Percentiles rank a stretch among this genome's conserved stretches.
Evolutionary conservation across 345 rosid genomes (phyloP).

Genomic region (Linum trigynum): DNA sequence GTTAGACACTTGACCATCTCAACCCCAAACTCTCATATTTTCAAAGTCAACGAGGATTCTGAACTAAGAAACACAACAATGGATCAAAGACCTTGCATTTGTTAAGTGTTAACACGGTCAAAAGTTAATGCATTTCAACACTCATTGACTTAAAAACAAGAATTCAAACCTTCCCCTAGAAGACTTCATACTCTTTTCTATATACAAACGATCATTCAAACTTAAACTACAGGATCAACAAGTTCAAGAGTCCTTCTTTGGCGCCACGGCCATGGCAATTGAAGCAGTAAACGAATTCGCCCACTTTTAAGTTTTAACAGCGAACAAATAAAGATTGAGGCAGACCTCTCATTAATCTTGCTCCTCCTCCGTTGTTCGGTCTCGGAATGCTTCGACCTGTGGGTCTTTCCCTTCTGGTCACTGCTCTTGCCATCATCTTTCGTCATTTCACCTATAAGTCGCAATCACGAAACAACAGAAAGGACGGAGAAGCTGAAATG

Average conservation of each 20-base stretch:
- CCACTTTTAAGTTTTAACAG: not conserved
- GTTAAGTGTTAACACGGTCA: not conserved
- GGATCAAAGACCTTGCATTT: not conserved
- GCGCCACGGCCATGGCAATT: not conserved
- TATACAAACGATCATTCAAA: no score
- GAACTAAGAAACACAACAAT: not conserved
- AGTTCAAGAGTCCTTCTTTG: no score
- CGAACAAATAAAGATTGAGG: not conserved
- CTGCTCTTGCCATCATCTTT: slow-evolving; percentile 31
- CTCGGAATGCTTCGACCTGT: slow-evolving; percentile 74
- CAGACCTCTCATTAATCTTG: slow-evolving; percentile 75
- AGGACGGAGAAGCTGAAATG: not conserved
- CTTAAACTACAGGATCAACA: no score
- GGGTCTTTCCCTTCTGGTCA: slow-evolving; percentile 30
- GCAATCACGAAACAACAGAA: not conserved
- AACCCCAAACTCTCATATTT: not conserved
- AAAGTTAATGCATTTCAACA: not conserved
- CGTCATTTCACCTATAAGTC: slow-evolving; percentile 24
- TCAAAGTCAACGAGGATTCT: not conserved
- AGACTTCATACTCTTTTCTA: not conserved
- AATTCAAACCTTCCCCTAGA: not conserved
- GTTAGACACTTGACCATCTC: not conserved
- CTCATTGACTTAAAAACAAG: not conserved
- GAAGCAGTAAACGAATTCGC: not conserved
- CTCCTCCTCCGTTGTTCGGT: slow-evolving; percentile 81